Conservation (phyloP, 495 filamentous ascomycete genomes). For the Barbatosphaeria neglecta region DNA sequence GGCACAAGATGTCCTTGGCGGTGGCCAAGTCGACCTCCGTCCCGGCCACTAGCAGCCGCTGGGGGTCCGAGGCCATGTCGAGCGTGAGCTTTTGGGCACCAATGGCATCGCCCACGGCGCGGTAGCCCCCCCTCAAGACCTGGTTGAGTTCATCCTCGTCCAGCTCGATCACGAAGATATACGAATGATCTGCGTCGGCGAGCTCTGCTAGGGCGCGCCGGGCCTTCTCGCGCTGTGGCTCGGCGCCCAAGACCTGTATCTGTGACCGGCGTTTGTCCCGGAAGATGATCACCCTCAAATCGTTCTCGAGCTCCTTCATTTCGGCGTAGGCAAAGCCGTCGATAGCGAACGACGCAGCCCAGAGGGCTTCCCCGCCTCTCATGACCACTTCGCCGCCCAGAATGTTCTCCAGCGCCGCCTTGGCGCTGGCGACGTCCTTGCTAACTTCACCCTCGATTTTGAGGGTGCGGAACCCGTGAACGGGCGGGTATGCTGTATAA, state of each 20-base stretch:
- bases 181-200: no score
- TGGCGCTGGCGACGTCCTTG: constrained; percentile 22
- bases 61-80: constrained; percentile 18
- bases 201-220: constrained; percentile 1
- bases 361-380: constrained; percentile 10
- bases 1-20: neutral
- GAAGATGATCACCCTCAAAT: constrained; percentile 17
- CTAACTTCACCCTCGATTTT: constrained; percentile 30
- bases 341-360: constrained; percentile 11
- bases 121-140: constrained; percentile 29
- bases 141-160: constrained; percentile 13
- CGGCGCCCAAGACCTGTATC: constrained; percentile 16
- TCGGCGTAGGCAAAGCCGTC: constrained; percentile 6
- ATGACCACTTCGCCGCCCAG: constrained; percentile 8
- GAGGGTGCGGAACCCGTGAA: constrained; percentile 11
- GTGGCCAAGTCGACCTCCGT: constrained; percentile 8
- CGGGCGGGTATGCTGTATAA: constrained; percentile 19
- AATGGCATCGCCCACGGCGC: constrained; percentile 16
- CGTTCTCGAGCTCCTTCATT: constrained; percentile 8
- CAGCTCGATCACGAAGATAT: constrained; percentile 16
- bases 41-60: constrained; percentile 18
- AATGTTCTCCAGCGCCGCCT: constrained; percentile 21
- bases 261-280: constrained; percentile 15
- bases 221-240: constrained; percentile 5
- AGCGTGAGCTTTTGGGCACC: constrained; percentile 17